phyloP scores from a whole-genome alignment of 257 asterid genomes.

The Solanum bulbocastanum region DNA sequence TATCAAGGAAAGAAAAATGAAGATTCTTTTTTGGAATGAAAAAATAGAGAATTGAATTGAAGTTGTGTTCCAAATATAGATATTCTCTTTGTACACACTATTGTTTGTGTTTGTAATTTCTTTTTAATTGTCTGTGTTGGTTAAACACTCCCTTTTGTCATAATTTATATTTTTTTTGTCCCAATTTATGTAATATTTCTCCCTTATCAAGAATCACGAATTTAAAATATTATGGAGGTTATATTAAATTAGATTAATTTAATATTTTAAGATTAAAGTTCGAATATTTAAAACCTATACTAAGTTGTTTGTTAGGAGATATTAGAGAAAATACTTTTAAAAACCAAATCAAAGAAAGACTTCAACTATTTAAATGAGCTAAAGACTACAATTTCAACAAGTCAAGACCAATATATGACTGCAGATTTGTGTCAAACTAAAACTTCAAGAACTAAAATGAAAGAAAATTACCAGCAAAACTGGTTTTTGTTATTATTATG shows the following conservation, averaged over 20 bases:
- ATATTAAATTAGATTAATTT: no score
- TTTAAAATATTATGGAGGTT: neutral
- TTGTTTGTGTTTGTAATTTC: no score
- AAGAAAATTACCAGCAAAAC: neutral
- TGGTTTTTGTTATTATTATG: neutral
- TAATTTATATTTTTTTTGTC: neutral
- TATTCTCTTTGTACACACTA: neutral
- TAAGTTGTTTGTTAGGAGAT: neutral
- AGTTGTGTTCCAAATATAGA: no score
- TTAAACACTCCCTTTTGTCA: no score
- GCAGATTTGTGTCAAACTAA: neutral
- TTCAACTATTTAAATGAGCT: no score
- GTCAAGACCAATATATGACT: no score
- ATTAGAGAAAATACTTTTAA: neutral
- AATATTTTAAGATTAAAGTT: neutral
- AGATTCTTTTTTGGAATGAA: no score
- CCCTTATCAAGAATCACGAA: neutral
- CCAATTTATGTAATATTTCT: neutral
- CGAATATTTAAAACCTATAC: neutral
- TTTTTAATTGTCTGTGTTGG: neutral
- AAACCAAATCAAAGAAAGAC: no score
- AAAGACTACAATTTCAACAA: no score
- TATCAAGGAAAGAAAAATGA: no score
- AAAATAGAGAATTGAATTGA: no score
- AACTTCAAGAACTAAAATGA: neutral